Conservation (phyloP, 2,329 filamentous ascomycete genomes). For the Fusarium setosum region DNA sequence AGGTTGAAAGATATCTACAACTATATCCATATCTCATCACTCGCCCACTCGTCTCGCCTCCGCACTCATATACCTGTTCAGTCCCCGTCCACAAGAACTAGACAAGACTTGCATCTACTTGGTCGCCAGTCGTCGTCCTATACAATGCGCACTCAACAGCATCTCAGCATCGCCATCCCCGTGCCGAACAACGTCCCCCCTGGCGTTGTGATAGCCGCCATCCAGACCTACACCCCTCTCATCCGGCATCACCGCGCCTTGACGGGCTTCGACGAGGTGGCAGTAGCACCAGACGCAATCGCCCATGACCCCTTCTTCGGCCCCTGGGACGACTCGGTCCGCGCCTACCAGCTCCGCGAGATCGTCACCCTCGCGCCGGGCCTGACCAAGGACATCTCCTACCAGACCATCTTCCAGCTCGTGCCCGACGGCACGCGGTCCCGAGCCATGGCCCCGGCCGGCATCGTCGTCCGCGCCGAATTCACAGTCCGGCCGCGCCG, state of each 20-base stretch:
- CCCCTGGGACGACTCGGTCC: constrained; percentile 50
- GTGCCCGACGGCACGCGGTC: constrained; percentile 55
- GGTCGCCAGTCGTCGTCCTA: background rate
- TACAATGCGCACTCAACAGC: constrained; percentile 46
- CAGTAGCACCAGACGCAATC: constrained; percentile 47
- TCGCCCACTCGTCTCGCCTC: background rate
- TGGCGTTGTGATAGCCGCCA: constrained; percentile 49
- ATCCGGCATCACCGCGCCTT: constrained; percentile 55
- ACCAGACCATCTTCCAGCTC: constrained; percentile 58
- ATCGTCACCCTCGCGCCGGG: constrained; percentile 52
- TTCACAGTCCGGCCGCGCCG: constrained; percentile 44
- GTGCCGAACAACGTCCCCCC: constrained; percentile 55
- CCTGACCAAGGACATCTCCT: constrained; percentile 52
- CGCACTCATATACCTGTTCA: background rate
- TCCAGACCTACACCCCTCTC: constrained; percentile 55
- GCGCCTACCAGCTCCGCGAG: constrained; percentile 47
- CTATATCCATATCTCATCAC: background rate
- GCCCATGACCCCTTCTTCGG: constrained; percentile 56
- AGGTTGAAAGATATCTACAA: constrained; percentile 7
- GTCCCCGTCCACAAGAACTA: background rate
- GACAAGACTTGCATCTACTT: background rate
- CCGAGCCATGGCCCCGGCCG: constrained; percentile 55
- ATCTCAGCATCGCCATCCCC: constrained; percentile 53
- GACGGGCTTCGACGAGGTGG: constrained; percentile 49
- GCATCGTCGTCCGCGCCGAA: constrained; percentile 56